A percentile compares a stretch with the other conserved stretches of the same genome.
phyloP scores from a whole-genome alignment of 805 yeast species.

The Suhomyces emberorum region DNA sequence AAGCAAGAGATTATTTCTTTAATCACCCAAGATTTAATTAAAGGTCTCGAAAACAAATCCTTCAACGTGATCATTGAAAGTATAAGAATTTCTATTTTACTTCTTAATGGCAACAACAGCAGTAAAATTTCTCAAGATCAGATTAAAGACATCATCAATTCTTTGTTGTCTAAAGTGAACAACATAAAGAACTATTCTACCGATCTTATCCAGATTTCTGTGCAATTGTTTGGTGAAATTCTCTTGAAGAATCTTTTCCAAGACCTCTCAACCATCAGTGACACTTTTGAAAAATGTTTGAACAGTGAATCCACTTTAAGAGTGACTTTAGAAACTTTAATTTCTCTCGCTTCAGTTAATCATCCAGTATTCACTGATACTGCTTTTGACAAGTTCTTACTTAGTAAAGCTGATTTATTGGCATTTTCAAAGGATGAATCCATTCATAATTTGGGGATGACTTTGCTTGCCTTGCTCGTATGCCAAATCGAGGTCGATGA shows the following conservation, averaged over 20 bases:
- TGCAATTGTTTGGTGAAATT: conserved; percentile 23
- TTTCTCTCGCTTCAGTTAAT: not conserved
- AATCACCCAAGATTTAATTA: conserved; percentile 23
- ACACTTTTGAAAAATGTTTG: conserved; percentile 21
- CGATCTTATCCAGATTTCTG: conserved; percentile 26
- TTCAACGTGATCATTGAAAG: conserved; percentile 28
- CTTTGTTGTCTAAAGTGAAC: conserved; percentile 13
- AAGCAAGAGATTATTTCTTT: conserved; percentile 16
- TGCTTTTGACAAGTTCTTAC: conserved; percentile 15
- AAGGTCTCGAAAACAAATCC: conserved; percentile 21
- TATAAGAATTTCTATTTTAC: conserved; percentile 18
- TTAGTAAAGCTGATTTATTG: conserved; percentile 17
- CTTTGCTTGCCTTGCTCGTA: conserved; percentile 2
- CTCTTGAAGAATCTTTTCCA: conserved; percentile 10
- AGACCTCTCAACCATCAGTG: conserved; percentile 7
- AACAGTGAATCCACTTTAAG: conserved; percentile 25
- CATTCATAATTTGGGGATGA: conserved; percentile 5
- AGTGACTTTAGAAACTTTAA: conserved; percentile 24
- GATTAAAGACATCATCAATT: conserved; percentile 1
- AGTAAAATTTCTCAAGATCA: conserved; percentile 4
- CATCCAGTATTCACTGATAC: conserved; percentile 11
- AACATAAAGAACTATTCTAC: conserved; percentile 24
- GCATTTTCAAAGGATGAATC: conserved; percentile 28
- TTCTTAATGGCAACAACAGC: conserved; percentile 12
- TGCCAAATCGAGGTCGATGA: not conserved